Base-by-base conservation (phyloP, 192 early-diverging fungal species). In the Coemansia sp. region DNA sequence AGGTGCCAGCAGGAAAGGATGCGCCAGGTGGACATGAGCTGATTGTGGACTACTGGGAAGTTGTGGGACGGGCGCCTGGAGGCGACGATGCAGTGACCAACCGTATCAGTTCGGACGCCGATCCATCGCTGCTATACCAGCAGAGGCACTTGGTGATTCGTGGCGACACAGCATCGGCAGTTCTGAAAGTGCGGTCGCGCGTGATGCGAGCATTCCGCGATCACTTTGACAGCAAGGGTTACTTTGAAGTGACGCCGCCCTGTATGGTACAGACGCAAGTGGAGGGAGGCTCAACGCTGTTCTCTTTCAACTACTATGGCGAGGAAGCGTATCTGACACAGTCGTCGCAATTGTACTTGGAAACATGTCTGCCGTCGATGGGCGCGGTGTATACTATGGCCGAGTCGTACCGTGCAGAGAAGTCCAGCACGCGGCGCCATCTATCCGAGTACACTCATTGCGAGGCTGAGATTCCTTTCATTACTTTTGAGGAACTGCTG, bases 261-360 rank as follows among this genome's bases (percentile, higher is more conserved):
- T 87, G 92, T 71, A 93, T 99, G 94, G 97, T 99, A 23, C 96
- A 99, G 84, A 99, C 96, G 41, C 95, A 97, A 77, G 96, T 97
- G 12, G 97, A 99, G 82, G 97, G 97, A 57, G 97, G 97, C 7
- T 88, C 88, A 38, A 98, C 96, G 7, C 85, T 99, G 56, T 99
- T 99, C 57, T 82, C 84, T 49, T 90, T 99, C 74, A 81, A 97
- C 71, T 99, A 99, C 83, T 99, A 99, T 66, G 96, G 93, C 32
- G 92, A 97, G 72, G 77, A 89, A 73, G 95, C 96, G 7, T 99
- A 96, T 76, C 85, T 99, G 75, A 98, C 97, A 4, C 97, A 99
- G 84, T 94, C 93, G 25, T 97, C 95, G 47, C 97, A 99, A 83
- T 88, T 99, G 60, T 99, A 99, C 71, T 84, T 99, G 47, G 97